Evolutionary conservation across 1,284 basidiomycete genomes (phyloP), one percentile per base, ranked within the genome.

Genomic region (Ustilago loliicola): DNA sequence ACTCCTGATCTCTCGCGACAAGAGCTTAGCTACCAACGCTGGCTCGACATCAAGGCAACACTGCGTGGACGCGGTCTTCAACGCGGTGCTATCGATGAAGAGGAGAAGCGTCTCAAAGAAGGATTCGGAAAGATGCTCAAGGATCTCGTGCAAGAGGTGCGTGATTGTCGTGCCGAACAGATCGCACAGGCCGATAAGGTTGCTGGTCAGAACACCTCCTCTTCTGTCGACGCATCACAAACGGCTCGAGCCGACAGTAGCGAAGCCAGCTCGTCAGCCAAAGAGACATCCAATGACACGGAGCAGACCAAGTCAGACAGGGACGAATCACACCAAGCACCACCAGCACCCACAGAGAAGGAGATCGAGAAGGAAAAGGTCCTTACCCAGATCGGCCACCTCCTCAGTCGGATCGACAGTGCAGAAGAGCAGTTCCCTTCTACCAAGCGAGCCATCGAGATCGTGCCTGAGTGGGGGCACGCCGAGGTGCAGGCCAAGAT

Each of bases 31-130:
- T 86, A 88, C 61, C 73, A 83, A 91, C 92, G 83, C 89, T 99
- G 96, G 96, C 89, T 96, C 77, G 94, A 93, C 66, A 91, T 98
- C 53, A 91, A 94, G 50, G 96, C 97, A 42, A 93, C 91, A 79
- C 89, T 97, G 42, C 90, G 94, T 80, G 92, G 92, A 2, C 59
- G 79, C 19, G 72, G 72, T 19, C 42, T 77, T 29, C 66, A 67
- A 15, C 64, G 67, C 4, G 89, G 92, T 57, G 91, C 92, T 2
- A 91, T 93, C 50, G 92, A 92, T 55, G 93, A 96, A 83, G 96
- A 98, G 88, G 90, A 91, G 78, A 91, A 90, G 81, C 90, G 90
- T 62, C 88, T 98, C 51, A 93, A 95, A 66, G 94, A 96, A 81
- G 91, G 93, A 72, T 90, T 95, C 70, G 88, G 93, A 73, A 90